Evolutionary conservation across 768 basidiomycete species (phyloP), one percentile per base, ranked within the genome.

Genomic region (Xerocomus spinulosus): DNA sequence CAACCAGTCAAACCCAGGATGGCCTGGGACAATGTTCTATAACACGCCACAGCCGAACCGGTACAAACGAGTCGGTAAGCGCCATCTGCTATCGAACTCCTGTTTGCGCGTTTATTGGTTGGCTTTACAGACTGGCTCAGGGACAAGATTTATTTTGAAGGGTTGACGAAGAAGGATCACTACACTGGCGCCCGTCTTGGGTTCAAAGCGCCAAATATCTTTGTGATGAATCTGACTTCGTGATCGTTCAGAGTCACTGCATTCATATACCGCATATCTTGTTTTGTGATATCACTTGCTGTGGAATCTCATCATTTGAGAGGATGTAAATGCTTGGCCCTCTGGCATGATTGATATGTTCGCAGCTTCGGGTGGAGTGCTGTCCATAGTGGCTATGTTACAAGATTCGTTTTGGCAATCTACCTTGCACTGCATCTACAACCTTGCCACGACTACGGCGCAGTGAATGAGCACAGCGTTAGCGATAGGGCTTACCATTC

Each of bases 141-240:
- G 36, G 89, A 90, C 46, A 74, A 77, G 45, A 71, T 76, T 18
- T 87, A 74, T 63, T 89, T 91, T 49, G 87, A 91, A 49, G 73
- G 75, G 14, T 56, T 92, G 47, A 54, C 54, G 10, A 79, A 73
- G 60, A 78, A 83, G 53, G 85, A 88, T 54, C 58, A 56, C 8
- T 91, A 90, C 55, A 70, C 75, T 2, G 54, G 67, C 23, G 61
- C 71, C 9, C 77, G 87, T 6, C 78, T 92, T 24, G 89, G 89
- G 2, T 92, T 80, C 68, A 76, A 73, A 46, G 89, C 89, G 3
- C 80, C 87, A 6, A 91, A 92, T 59, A 77, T 90, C 32, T 87
- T 87, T 60, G 73, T 89, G 32, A 80, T 91, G 83, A 74, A 76
- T 46, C 53, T 87, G 33, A 70, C 72, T 10, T 66, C 72, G n/a